Conservation (phyloP, 2,329 filamentous ascomycete genomes). For the Diaporthe caulivora region DNA sequence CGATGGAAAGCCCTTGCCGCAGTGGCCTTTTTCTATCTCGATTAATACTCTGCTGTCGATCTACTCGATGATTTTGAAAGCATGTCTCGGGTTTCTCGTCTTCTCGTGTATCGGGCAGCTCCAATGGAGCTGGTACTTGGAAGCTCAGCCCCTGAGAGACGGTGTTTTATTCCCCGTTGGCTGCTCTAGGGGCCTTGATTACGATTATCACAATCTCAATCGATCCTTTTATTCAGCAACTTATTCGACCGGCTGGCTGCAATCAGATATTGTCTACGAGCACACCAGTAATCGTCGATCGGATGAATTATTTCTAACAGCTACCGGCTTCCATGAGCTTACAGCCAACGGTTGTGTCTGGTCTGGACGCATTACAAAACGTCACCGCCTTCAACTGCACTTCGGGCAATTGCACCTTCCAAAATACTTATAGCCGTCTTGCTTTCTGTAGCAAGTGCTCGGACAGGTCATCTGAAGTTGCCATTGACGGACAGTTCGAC, state of each 20-base stretch:
- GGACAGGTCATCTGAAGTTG: constrained; percentile 7
- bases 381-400: constrained; percentile 16
- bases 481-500: neutral
- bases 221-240: constrained; percentile 34
- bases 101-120: constrained; percentile 26
- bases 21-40: constrained; percentile 20
- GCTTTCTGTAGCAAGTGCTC: constrained; percentile 10
- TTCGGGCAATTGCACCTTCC: constrained; percentile 31
- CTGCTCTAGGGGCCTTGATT: constrained; percentile 10
- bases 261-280: neutral
- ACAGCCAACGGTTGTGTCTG: neutral
- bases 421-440: neutral
- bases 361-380: neutral
- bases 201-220: constrained; percentile 9
- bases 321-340: neutral
- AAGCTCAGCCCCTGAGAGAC: constrained; percentile 14
- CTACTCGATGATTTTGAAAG: constrained; percentile 14
- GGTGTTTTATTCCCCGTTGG: constrained; percentile 5
- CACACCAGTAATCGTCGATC: neutral
- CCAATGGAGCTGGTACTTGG: constrained; percentile 29
- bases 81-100: neutral
- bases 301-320: constrained; percentile 11
- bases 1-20: constrained; percentile 22
- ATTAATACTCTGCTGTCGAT: constrained; percentile 28
- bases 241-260: constrained; percentile 3